phyloP scores from a whole-genome alignment of 768 basidiomycete genomes.

The Xerocomellus intermedius region DNA sequence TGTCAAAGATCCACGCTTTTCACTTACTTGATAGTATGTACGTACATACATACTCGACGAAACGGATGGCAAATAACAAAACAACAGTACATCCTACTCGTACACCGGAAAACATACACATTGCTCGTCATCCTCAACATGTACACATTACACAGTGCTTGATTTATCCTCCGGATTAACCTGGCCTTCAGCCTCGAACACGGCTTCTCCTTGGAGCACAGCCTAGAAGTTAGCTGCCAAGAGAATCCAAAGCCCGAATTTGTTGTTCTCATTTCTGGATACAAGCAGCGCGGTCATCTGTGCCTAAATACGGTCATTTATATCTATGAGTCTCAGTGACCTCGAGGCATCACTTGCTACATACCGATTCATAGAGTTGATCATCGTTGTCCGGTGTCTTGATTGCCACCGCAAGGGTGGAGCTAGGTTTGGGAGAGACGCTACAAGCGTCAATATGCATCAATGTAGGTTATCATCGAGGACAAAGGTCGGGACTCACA shows the following conservation, averaged over 20 bases:
- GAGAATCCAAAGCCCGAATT: constrained; percentile 7
- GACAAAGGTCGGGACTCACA: background rate
- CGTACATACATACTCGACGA: background rate
- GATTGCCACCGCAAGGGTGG: constrained; percentile 5
- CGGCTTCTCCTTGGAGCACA: background rate
- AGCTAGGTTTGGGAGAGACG: constrained; percentile 4
- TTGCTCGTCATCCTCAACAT: background rate
- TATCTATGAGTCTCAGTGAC: background rate
- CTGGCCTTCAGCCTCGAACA: too few relatives aligned
- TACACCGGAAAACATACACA: background rate
- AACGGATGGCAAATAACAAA: background rate
- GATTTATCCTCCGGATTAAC: background rate
- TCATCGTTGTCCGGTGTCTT: background rate
- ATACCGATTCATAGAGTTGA: background rate
- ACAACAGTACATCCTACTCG: too few relatives aligned
- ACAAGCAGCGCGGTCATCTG: background rate
- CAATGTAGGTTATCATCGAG: background rate
- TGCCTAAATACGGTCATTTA: background rate
- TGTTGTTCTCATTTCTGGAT: background rate
- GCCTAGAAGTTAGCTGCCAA: background rate
- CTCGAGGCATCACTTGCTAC: background rate
- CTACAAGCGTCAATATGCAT: background rate
- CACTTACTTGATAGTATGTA: too few relatives aligned
- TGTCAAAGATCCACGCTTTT: too few relatives aligned
- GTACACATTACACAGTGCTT: background rate